Percentiles rank a stretch among this genome's conserved stretches.
These are phyloP conservation scores for Candida gigantensis DNA, from an alignment of 1,139 yeast species.

Conservation along the genomic window DNA sequence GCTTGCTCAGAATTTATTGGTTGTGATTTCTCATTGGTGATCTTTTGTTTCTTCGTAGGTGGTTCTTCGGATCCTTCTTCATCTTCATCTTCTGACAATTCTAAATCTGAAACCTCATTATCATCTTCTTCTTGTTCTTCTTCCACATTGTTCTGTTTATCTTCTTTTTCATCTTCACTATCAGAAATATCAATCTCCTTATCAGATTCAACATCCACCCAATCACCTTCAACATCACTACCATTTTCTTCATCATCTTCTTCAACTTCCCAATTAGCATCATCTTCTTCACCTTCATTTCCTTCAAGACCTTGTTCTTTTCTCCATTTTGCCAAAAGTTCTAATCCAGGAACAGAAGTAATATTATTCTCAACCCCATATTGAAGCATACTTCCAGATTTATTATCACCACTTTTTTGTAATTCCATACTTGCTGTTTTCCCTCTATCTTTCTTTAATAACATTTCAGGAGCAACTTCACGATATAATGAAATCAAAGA, in stretches of 20 bases:
- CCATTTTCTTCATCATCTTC: slow-evolving; percentile 45
- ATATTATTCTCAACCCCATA: slow-evolving; percentile 72
- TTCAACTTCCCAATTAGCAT: slow-evolving; percentile 47
- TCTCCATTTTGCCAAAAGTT: slow-evolving; percentile 86
- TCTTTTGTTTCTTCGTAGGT: slow-evolving; percentile 28
- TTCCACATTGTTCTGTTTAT: slow-evolving; percentile 21
- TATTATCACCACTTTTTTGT: slow-evolving; percentile 56
- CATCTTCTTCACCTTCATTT: slow-evolving; percentile 40
- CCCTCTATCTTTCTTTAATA: slow-evolving; percentile 86
- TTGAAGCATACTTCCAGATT: slow-evolving; percentile 50
- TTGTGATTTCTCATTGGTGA: slow-evolving; percentile 24
- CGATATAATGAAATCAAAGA: slow-evolving; percentile 84
- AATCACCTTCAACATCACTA: slow-evolving; percentile 62
- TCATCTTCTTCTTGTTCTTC: slow-evolving; percentile 39
- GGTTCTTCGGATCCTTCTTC: slow-evolving; percentile 44
- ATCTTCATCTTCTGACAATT: slow-evolving; percentile 23
- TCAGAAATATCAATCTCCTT: slow-evolving; percentile 58
- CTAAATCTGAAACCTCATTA: slow-evolving; percentile 49
- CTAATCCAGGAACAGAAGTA: slow-evolving; percentile 85
- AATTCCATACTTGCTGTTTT: slow-evolving; percentile 83
- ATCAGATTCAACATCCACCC: slow-evolving; percentile 62
- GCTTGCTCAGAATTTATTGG: slow-evolving; percentile 40
- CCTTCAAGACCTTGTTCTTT: slow-evolving; percentile 60
- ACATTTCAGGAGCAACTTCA: slow-evolving; percentile 96
- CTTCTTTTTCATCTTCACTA: slow-evolving; percentile 39